These are phyloP conservation scores for Echium plantagineum DNA, from an alignment of 257 asterid genomes.

Conservation along the genomic window DNA sequence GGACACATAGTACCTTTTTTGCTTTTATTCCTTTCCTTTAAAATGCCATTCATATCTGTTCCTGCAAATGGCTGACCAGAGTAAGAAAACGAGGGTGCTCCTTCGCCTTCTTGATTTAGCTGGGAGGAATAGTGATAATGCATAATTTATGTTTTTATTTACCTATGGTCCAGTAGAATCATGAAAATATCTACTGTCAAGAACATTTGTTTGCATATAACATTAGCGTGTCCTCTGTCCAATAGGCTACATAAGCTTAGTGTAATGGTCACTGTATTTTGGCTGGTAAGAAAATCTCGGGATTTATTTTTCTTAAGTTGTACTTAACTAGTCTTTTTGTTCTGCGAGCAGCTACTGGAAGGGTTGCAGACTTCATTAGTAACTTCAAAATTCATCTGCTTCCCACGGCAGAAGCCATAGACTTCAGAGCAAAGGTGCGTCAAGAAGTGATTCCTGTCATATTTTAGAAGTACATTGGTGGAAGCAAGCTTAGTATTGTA, in stretches of 20 bases:
- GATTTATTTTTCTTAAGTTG: background rate
- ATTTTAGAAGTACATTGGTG: background rate
- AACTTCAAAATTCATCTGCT: conserved; percentile 54
- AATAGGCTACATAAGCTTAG: background rate
- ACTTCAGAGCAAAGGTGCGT: conserved; percentile 35
- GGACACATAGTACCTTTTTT: background rate
- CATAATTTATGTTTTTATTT: background rate
- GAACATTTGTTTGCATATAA: too few species aligned
- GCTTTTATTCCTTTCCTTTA: background rate
- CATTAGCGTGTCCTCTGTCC: background rate
- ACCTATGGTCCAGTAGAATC: background rate
- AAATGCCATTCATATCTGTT: too few species aligned
- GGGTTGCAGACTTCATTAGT: conserved; percentile 78
- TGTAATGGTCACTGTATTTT: background rate
- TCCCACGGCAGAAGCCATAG: conserved; percentile 61
- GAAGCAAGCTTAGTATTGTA: too few species aligned
- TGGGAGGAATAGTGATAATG: background rate
- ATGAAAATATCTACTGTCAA: background rate
- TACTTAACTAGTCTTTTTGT: conserved; percentile 1
- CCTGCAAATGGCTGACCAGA: too few species aligned
- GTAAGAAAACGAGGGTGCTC: background rate
- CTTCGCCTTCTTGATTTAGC: background rate
- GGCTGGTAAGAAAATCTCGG: background rate
- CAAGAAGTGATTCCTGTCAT: conserved; percentile 30
- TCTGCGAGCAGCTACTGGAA: conserved; percentile 63